phyloP scores from a whole-genome alignment of 2,329 filamentous ascomycete species.

The Botryotinia globosa region DNA sequence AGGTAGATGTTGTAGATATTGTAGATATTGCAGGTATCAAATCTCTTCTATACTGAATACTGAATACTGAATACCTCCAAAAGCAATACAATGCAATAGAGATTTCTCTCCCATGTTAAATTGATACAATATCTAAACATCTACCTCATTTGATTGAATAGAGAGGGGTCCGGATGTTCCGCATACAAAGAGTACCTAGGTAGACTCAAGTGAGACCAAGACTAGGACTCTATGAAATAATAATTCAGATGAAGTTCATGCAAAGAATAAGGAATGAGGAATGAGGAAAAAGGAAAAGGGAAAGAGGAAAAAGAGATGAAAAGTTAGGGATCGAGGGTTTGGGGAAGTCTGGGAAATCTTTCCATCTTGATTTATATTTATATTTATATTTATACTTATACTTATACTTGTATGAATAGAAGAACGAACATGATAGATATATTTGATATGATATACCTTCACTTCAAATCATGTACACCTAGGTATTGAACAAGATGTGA shows the following conservation, averaged over 20 bases:
- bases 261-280: neutral
- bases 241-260: conserved; percentile 20
- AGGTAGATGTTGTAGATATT: neutral
- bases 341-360: neutral
- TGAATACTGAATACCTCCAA: no score
- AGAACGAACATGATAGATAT: neutral
- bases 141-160: neutral
- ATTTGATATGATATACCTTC: neutral
- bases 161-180: neutral
- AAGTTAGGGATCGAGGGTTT: neutral
- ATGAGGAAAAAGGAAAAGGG: no score
- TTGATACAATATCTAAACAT: neutral
- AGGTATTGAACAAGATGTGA: neutral
- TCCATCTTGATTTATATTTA: neutral
- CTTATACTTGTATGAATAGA: neutral
- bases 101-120: neutral
- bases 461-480: neutral
- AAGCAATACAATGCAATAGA: neutral
- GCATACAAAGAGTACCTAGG: neutral
- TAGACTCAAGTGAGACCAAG: neutral
- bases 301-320: neutral
- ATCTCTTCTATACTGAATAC: neutral
- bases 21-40: neutral
- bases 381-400: neutral
- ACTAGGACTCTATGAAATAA: neutral